Evolutionary conservation across 164 flowering plant genomes (phyloP).

Genomic region (Vitis vinifera): DNA sequence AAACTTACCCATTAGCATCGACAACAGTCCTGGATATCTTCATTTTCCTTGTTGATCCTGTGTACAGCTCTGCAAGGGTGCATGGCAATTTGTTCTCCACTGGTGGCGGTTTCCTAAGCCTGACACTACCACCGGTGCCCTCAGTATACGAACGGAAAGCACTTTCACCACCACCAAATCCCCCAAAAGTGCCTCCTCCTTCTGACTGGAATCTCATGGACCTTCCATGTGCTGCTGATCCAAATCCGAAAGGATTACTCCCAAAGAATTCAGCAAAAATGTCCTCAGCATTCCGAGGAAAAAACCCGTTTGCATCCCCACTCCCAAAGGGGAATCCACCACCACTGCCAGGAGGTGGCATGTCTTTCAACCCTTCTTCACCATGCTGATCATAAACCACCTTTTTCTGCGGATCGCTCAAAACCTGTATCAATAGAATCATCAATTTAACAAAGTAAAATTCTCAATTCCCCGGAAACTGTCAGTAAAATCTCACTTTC

Average conservation of each 20-base stretch:
- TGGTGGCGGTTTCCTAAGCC: constrained; percentile 58
- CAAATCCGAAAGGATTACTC: constrained; percentile 63
- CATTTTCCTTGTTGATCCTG: constrained; percentile 76
- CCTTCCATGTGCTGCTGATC: constrained; percentile 48
- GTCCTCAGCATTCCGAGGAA: constrained; percentile 70
- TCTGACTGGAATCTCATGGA: constrained; percentile 51
- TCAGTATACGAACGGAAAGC: constrained; percentile 35
- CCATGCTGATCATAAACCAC: constrained; percentile 58
- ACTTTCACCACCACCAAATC: constrained; percentile 39
- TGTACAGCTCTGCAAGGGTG: constrained; percentile 67
- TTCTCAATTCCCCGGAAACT: background rate
- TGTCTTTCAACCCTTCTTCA: constrained; percentile 64
- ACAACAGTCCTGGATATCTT: constrained; percentile 65
- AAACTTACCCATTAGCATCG: constrained; percentile 52
- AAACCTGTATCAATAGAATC: constrained; percentile 38
- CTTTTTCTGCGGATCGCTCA: constrained; percentile 65
- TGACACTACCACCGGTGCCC: constrained; percentile 21
- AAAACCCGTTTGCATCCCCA: constrained; percentile 38
- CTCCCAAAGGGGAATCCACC: constrained; percentile 30
- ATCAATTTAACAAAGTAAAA: background rate
- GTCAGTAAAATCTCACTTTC: too few species aligned
- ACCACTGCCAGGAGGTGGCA: constrained; percentile 46
- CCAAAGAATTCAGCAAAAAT: constrained; percentile 76
- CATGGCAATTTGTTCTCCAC: constrained; percentile 69
- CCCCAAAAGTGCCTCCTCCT: constrained; percentile 43